Base-by-base conservation (phyloP, 179 eudicot genomes). In the Beta macrorhiza region DNA sequence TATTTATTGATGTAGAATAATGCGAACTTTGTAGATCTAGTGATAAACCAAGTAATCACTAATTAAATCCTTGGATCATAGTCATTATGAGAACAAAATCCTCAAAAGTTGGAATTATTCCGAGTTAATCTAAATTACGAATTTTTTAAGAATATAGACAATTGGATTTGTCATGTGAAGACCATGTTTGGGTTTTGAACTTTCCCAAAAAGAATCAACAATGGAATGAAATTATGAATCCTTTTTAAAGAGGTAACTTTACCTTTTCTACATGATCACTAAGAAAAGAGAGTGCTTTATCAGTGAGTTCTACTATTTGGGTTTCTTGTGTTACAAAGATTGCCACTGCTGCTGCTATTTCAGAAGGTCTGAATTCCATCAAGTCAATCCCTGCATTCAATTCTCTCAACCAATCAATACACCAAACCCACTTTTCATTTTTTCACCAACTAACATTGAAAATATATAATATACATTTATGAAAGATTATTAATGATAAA, bases 331-430 rank as follows among this genome's bases (percentile, higher is more conserved):
- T 84, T 56, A 92, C 92, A 90, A 84, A 82, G 57, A 92, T 80
- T 64, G 97, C 91, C 86, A 94, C 98, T 87, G 96, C 97, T 86
- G 98, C 98, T 84, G 98, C 98, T 75, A 96, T 87, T 83, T 93
- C 97, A 82, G 97, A 94, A 56, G 98, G 91, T 91, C 77, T 96
- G 91, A 90, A 96, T 85, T 92, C 93, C 91, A 94, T 91, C 83
- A 87, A 90, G 64, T 92, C 97, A 85, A 91, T 92, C 29, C 91
- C 97, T 92, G 85, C 87, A 91, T 83, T 81, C 64, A 86, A 69
- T 84, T 58, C 63, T 63, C 80, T 76, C 83, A 79, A 81, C 78
- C 81, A 85, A 82, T 85, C 80, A 85, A 85, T 75, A 71, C 70
- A 79, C 63, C 52, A 62, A 64, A 70, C 80, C 70, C 61, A 72